Evolutionary conservation across 2,329 filamentous ascomycete species (phyloP), one percentile per base, ranked within the genome.

Genomic region (Aspergillus candidus): DNA sequence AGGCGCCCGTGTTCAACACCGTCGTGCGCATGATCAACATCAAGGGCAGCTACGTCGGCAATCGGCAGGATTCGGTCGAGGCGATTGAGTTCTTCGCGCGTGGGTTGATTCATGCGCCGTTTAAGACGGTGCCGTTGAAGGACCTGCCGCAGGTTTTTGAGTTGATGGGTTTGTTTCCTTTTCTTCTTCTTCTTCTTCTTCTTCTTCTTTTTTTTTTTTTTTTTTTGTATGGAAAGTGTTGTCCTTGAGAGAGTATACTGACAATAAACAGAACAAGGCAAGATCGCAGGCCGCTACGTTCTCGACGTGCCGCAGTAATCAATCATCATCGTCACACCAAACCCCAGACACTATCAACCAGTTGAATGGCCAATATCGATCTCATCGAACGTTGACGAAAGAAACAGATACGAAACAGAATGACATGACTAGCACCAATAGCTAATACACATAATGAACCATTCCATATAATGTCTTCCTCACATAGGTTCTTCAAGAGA

Each of bases 41-140:
- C 76, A 87, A 87, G 74, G 90, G 90, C 48, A 88, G 83, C 57
- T 96, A 96, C 65, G 91, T 97, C 55, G 91, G 91, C 46, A 96
- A 94, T 74, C 80, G 91, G 55, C 82, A 85, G 64, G 91, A 97
- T 65, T 84, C 83, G 1, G 79, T 83, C 41, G 91, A 97, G 74
- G 90, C 91, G 3, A 75, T 97, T 50, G 90, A 96, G 55, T 96
- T 96, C 74, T 96, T 80, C 75, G 73, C 78, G 45, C 78, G 85
- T 15, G 91, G 91, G 12, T 71, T 94, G 52, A 90, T 97, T 77
- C 84, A 88, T 63, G 82, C 83, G 4, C 91, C 91, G 6, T 93
- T 78, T 79, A 94, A 95, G 83, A 79, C 80, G 6, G 82, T 88
- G 41, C 88, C 88, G 11, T 74, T 96, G 48, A 84, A 82, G 59